Base-by-base conservation (phyloP, 2,329 filamentous ascomycete genomes). In the Geosmithia morbida region DNA sequence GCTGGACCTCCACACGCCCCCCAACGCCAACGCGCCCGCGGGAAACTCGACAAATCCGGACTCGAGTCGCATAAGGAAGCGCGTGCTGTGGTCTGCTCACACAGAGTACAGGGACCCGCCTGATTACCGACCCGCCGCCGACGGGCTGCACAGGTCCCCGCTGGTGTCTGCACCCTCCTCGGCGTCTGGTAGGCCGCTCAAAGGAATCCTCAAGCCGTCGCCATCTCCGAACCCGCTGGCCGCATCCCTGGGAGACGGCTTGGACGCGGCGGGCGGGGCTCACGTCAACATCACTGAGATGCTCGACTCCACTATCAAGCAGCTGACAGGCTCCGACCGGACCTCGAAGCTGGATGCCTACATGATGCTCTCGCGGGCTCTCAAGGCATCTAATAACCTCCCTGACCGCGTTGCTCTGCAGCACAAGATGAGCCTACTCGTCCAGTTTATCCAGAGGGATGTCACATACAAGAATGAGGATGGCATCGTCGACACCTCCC, bases 361-460 rank as follows among this genome's bases (percentile, higher is more conserved):
- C 58, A 80, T 82, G 59, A 84, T 84, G 56, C 70, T 98, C 43
- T 78, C 83, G 30, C 75, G 80, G 33, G 81, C 83, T 3, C 69
- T 96, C 55, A 85, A 87, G 60, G 76, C 83, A 6, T 95, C 90
- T 49, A 86, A 89, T 51, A 85, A 86, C 54, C 67, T 94, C 14
- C 88, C 88, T 0, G 83, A 92, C 53, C 69, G 79, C 37, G 77
- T 83, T 48, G 80, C 81, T 11, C 69, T 94, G 48, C 75, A 79
- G 49, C 76, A 78, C 46, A 94, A 92, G 62, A 83, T 96, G 71
- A 73, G 75, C 11, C 66, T 86, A 2, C 74, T 97, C 49, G 79
- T 79, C 53, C 83, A 87, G 50, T 95, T 88, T 59, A 87, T 97
- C 48, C 80, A 84, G 56, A 77, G 89, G 50, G 92, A 98, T 59